Evolutionary conservation across 495 filamentous ascomycete species (phyloP).

Genomic region (Aspergillus sparsus): DNA sequence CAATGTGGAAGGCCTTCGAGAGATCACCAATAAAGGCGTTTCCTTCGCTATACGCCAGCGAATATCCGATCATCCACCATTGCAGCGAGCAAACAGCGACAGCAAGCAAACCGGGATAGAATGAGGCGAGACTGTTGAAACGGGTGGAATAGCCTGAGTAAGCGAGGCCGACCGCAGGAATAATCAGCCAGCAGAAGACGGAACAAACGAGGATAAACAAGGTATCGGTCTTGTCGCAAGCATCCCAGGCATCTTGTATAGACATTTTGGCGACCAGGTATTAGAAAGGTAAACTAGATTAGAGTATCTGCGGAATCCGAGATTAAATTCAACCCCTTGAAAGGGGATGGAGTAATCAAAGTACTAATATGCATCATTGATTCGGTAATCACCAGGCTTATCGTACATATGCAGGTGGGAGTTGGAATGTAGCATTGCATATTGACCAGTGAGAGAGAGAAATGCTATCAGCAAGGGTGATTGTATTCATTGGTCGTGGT

Average conservation of each 20-base stretch:
- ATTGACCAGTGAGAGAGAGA: slow-evolving; percentile 13
- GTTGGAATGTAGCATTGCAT: slow-evolving; percentile 6
- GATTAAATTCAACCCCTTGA: neutral
- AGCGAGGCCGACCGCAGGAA: slow-evolving; percentile 47
- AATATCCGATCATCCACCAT: slow-evolving; percentile 49
- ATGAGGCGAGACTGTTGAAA: slow-evolving; percentile 47
- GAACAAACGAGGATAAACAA: slow-evolving; percentile 48
- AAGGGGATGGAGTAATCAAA: neutral
- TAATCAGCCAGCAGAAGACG: slow-evolving; percentile 47
- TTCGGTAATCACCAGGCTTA: slow-evolving; percentile 3
- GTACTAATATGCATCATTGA: neutral
- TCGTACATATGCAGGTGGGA: slow-evolving; percentile 5
- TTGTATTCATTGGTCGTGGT: neutral
- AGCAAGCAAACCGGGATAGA: slow-evolving; percentile 47
- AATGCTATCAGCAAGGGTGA: slow-evolving; percentile 11
- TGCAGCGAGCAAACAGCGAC: slow-evolving; percentile 47
- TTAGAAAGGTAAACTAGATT: neutral
- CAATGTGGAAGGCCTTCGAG: slow-evolving; percentile 39
- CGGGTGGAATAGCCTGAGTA: slow-evolving; percentile 52
- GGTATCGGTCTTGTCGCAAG: slow-evolving; percentile 38
- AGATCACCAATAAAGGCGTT: slow-evolving; percentile 41
- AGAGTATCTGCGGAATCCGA: neutral
- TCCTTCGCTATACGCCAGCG: slow-evolving; percentile 42
- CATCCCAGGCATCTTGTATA: slow-evolving; percentile 30
- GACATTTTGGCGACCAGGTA: slow-evolving; percentile 17